Evolutionary conservation across 2,329 filamentous ascomycete species (phyloP), one percentile per base, ranked within the genome.

Genomic region (Phialocephala sp.): DNA sequence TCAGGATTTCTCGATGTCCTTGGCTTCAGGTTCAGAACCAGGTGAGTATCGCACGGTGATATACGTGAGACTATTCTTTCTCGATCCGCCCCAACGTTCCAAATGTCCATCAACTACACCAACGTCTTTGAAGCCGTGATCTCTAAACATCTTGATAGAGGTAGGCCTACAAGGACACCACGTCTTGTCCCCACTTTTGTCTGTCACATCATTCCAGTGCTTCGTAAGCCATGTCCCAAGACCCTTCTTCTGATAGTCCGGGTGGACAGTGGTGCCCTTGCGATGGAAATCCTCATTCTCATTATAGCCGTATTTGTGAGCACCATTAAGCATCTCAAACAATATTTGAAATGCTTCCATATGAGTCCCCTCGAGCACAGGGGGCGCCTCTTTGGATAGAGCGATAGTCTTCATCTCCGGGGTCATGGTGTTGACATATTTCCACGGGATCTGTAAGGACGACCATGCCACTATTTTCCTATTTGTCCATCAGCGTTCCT

Each of bases 391-490:
- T 22, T 65, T 24, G 15, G 54, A 58, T 9, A 43, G 20, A 11
- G 60, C 66, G 20, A 55, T 27, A 1, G 20, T 41, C 52, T 69
- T 71, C 22, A 66, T 35, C 47, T 72, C 67, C 2, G 41, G 58
- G 12, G 60, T 68, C 66, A 73, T 69, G 4, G 45, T 32, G 14
- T 59, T 47, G 14, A 39, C 22, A 35, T 66, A 50, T 47, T 69
- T 68, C 71, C 72, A 73, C 2, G 72, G 72, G 50, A 24, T 66
- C 43, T 70, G 64, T 4, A 73, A 58, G 24, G 60, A 65, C 18
- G 69, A 69, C 66, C 67, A 73, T 8, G 65, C 71, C 36, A 63
- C 67, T 45, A 71, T 68, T 56, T 66, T 71, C 18, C 72, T 74
- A 20, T 39, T 32, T 39, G 15, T n/a, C 6, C 20, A 9, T 47